These are phyloP conservation scores for Arthroderma sp. DNA, from an alignment of 2,329 filamentous ascomycete species.

Conservation along the genomic window DNA sequence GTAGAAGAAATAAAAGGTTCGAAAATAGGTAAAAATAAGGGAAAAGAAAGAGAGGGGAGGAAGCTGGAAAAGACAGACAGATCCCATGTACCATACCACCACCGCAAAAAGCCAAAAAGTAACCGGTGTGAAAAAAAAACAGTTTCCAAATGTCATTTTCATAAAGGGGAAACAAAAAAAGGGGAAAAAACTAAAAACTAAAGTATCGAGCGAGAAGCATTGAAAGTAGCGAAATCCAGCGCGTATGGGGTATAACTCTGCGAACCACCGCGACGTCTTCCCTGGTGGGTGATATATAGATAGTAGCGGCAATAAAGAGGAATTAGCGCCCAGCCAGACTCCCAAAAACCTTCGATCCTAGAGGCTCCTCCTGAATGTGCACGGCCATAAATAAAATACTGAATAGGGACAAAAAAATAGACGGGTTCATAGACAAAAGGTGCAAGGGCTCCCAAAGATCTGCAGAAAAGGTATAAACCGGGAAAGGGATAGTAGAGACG, in stretches of 20 bases:
- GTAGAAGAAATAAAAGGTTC: too few relatives aligned
- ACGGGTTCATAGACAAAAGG: not conserved
- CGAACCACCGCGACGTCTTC: slow-evolving; percentile 4
- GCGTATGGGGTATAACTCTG: slow-evolving; percentile 11
- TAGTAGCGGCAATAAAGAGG: slow-evolving; percentile 7
- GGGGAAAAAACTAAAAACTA: slow-evolving; percentile 8
- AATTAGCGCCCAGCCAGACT: slow-evolving; percentile 11
- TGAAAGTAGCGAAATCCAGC: slow-evolving; percentile 5
- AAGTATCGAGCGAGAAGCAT: not conserved
- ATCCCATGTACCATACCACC: slow-evolving; percentile 4
- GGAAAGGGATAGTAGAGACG: not conserved
- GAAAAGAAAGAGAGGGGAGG: not conserved
- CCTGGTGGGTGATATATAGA: not conserved
- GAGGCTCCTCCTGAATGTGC: slow-evolving; percentile 9
- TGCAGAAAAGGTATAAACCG: too few relatives aligned
- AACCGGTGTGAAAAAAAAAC: not conserved
- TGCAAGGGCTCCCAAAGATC: not conserved
- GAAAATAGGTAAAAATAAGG: not conserved
- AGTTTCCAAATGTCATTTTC: not conserved
- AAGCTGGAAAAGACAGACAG: not conserved
- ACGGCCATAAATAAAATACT: slow-evolving; percentile 1
- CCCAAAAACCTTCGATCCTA: slow-evolving; percentile 10
- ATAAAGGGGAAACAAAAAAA: not conserved
- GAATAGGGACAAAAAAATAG: not conserved
- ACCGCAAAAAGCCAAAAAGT: slow-evolving; percentile 1